Evolutionary conservation across 352 stramenopile species (phyloP).

Genomic region (Pythium utonaiense): DNA sequence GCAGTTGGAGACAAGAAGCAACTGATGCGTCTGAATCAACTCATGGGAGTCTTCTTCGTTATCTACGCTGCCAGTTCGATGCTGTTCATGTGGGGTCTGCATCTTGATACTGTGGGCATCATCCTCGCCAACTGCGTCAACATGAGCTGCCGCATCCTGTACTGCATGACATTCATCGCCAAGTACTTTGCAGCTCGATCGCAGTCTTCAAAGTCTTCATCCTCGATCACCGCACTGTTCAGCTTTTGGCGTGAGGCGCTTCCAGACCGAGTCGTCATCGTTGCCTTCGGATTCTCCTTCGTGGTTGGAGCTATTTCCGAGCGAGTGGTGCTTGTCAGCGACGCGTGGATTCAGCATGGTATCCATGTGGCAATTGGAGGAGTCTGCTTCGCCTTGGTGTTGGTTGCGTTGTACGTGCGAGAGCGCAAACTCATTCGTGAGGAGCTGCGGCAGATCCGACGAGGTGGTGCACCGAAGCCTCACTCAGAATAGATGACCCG

Average conservation of each 20-base stretch:
- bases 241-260: conserved; percentile 52
- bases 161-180: conserved; percentile 72
- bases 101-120: conserved; percentile 62
- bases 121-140: conserved; percentile 88
- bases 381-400: conserved; percentile 39
- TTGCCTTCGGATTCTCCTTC: conserved; percentile 41
- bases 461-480: conserved; percentile 4
- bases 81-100: conserved; percentile 58
- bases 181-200: conserved; percentile 35
- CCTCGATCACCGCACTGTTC: conserved; percentile 13
- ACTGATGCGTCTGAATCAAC: conserved; percentile 78
- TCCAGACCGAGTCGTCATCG: conserved; percentile 44
- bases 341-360: conserved; percentile 34
- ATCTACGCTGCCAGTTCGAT: conserved; percentile 61
- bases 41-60: conserved; percentile 78
- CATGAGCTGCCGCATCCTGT: conserved; percentile 81
- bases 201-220: not conserved
- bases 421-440: conserved; percentile 41
- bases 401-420: conserved; percentile 40
- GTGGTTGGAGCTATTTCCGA: conserved; percentile 36
- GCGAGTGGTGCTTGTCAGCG: conserved; percentile 34
- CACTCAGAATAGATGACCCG: conserved; percentile 6
- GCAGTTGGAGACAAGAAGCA: conserved; percentile 65
- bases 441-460: conserved; percentile 15
- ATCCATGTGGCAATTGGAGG: conserved; percentile 45